phyloP scores from a whole-genome alignment of 73 alveolate genomes.

The Breviolum minutum region DNA sequence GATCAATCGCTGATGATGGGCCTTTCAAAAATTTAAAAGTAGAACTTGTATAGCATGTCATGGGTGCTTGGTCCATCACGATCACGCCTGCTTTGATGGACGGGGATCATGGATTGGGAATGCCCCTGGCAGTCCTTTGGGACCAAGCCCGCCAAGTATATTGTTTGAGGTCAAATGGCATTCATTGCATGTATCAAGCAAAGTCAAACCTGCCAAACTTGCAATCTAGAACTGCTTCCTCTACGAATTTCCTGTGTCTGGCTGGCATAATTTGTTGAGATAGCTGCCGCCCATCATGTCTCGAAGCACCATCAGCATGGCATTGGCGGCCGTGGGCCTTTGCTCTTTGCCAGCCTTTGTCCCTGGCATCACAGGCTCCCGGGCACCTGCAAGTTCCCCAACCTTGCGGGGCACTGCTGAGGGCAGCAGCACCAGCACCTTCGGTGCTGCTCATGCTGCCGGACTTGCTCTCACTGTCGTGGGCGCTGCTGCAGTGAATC shows the following conservation, averaged over 20 bases:
- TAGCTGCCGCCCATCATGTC: background rate
- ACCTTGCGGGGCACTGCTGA: slow-evolving; percentile 36
- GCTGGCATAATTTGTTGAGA: background rate
- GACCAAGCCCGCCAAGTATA: slow-evolving; percentile 19
- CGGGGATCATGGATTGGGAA: too few relatives aligned
- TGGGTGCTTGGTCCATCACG: too few relatives aligned
- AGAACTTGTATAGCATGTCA: background rate
- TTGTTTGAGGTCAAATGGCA: too few relatives aligned
- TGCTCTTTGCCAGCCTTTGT: slow-evolving; percentile 21
- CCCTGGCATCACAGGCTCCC: slow-evolving; percentile 54
- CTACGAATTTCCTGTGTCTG: background rate
- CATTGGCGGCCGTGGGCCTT: slow-evolving; percentile 53
- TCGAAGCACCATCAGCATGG: slow-evolving; percentile 22
- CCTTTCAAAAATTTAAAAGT: background rate
- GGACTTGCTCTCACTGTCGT: background rate
- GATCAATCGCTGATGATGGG: background rate
- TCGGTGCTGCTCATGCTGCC: slow-evolving; percentile 6
- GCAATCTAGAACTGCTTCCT: background rate
- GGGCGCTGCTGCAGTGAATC: slow-evolving; percentile 38
- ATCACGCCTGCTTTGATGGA: too few relatives aligned
- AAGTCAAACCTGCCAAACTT: background rate
- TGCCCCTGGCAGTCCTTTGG: background rate
- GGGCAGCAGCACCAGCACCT: slow-evolving; percentile 4
- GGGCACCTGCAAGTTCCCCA: slow-evolving; percentile 2
- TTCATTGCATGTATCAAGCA: background rate